Percentiles rank a stretch among this genome's conserved stretches.
phyloP scores from a whole-genome alignment of 805 yeast species.

The Suhomyces kilbournensis region DNA sequence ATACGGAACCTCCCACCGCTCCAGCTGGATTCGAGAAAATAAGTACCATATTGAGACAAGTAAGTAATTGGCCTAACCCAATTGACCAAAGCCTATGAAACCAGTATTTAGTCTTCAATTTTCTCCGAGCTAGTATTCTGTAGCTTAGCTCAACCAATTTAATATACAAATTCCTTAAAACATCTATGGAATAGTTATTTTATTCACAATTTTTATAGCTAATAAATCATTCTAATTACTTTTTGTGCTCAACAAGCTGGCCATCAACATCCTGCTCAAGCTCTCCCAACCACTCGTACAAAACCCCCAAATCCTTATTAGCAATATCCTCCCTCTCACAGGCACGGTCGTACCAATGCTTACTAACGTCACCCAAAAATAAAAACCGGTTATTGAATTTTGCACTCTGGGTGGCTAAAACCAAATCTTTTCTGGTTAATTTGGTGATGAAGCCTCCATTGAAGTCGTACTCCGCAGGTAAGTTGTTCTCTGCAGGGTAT shows the following conservation, averaged over 20 bases:
- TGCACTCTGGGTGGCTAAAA: slow-evolving; percentile 41
- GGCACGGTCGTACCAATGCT: slow-evolving; percentile 42
- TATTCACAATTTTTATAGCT: no score
- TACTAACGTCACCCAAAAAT: slow-evolving; percentile 37
- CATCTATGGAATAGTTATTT: no score
- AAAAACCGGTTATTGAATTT: slow-evolving; percentile 31
- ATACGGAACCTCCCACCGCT: no score
- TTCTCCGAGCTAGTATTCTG: no score
- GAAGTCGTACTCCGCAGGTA: slow-evolving; percentile 47
- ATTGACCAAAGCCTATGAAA: no score
- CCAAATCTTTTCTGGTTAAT: slow-evolving; percentile 44
- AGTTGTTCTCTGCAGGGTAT: slow-evolving; percentile 32
- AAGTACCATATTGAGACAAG: no score
- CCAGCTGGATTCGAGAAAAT: no score
- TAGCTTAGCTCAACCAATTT: no score
- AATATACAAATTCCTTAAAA: no score
- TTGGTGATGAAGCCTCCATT: slow-evolving; percentile 50
- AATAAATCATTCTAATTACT: not conserved
- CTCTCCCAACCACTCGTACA: slow-evolving; percentile 43
- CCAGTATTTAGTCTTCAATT: no score
- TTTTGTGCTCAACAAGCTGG: slow-evolving; percentile 1
- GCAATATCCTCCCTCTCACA: slow-evolving; percentile 41
- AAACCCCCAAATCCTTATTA: slow-evolving; percentile 39
- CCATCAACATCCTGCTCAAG: slow-evolving; percentile 21
- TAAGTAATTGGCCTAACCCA: no score